These are phyloP conservation scores for Xenoacremonium recifei DNA, from an alignment of 2,329 filamentous ascomycete genomes.

Conservation along the genomic window DNA sequence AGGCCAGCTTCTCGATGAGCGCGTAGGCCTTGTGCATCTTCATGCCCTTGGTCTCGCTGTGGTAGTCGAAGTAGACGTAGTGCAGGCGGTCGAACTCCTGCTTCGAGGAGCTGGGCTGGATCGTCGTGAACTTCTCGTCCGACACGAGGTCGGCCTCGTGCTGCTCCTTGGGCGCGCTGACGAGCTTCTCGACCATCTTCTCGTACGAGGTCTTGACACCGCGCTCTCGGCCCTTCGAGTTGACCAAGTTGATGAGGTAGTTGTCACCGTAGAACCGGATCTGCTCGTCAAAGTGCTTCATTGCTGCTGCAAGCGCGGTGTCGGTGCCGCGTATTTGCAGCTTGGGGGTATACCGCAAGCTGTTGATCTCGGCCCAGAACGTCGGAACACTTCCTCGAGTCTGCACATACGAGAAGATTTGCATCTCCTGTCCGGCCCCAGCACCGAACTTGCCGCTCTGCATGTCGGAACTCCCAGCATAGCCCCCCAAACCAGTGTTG, in stretches of 20 bases:
- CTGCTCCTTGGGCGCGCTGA: constrained; percentile 66
- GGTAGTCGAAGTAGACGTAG: constrained; percentile 98
- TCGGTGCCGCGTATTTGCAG: constrained; percentile 86
- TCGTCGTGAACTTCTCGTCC: constrained; percentile 76
- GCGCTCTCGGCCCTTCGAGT: constrained; percentile 89
- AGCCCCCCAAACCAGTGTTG: constrained; percentile 72
- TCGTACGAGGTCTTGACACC: constrained; percentile 92
- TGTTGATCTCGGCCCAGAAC: constrained; percentile 96
- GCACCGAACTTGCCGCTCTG: constrained; percentile 67
- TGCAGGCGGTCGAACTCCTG: constrained; percentile 80
- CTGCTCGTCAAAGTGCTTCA: constrained; percentile 89
- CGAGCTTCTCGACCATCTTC: constrained; percentile 75
- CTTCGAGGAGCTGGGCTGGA: constrained; percentile 61
- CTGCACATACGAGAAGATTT: constrained; percentile 92
- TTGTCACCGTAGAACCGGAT: constrained; percentile 93
- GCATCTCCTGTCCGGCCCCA: constrained; percentile 68
- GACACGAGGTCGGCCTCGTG: constrained; percentile 64
- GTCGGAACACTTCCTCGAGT: constrained; percentile 94
- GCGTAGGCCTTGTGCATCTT: constrained; percentile 90
- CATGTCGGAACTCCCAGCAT: constrained; percentile 72
- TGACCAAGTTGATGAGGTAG: constrained; percentile 95
- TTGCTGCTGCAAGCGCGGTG: constrained; percentile 73
- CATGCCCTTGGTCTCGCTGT: constrained; percentile 94
- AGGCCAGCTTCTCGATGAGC: constrained; percentile 77
- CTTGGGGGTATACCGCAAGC: constrained; percentile 85